Evolutionary conservation across 805 yeast genomes (phyloP).

Genomic region (Lachancea cidri): DNA sequence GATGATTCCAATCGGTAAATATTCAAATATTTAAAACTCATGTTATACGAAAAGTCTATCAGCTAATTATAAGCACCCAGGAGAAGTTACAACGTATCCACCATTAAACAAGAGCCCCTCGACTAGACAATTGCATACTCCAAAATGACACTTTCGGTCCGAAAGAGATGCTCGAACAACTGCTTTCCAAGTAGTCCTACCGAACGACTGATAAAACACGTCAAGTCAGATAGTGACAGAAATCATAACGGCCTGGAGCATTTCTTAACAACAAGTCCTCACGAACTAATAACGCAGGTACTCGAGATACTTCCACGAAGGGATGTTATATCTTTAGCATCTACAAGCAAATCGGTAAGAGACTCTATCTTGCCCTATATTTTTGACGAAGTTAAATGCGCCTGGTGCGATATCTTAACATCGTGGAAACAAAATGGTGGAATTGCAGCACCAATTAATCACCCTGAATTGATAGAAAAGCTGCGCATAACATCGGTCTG

Average conservation of each 20-base stretch:
- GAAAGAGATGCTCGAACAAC: not conserved
- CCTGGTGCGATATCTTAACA: constrained; percentile 13
- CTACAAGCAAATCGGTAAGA: constrained; percentile 12
- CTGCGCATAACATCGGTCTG: constrained; percentile 27
- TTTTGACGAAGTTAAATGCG: constrained; percentile 11
- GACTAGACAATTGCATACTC: not conserved
- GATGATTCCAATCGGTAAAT: no score
- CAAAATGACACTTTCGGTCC: not conserved
- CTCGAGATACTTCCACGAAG: constrained; percentile 7
- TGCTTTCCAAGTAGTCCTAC: not conserved
- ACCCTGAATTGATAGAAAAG: constrained; percentile 18
- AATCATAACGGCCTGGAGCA: not conserved
- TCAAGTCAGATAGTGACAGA: not conserved
- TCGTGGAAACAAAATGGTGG: constrained; percentile 9
- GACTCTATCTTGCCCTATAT: constrained; percentile 12
- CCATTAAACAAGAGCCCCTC: no score
- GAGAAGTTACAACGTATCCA: not conserved
- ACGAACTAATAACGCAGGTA: constrained; percentile 14
- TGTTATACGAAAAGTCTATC: not conserved
- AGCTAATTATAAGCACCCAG: not conserved
- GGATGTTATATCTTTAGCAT: constrained; percentile 14
- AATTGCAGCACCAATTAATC: constrained; percentile 6
- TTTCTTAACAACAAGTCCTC: constrained; percentile 13
- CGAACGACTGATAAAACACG: not conserved
- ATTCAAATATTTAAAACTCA: no score